Conservation (phyloP, 352 stramenopile species). For the Globisporangium okanoganense region DNA sequence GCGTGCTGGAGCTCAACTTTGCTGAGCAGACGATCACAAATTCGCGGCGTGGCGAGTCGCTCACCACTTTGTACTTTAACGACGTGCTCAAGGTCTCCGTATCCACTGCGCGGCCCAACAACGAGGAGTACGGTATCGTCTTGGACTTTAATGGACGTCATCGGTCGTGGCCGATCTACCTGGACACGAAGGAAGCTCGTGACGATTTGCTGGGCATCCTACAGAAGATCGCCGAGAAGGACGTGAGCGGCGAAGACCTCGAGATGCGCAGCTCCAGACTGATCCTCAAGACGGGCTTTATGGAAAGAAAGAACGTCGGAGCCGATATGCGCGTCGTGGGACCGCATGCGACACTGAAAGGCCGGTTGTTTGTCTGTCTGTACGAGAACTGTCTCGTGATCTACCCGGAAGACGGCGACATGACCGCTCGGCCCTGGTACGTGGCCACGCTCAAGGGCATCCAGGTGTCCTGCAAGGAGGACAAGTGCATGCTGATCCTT, state of each 20-base stretch:
- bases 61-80: conserved; percentile 74
- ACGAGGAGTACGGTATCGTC: conserved; percentile 63
- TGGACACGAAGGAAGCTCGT: conserved; percentile 66
- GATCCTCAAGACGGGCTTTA: conserved; percentile 65
- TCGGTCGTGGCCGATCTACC: conserved; percentile 73
- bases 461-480: conserved; percentile 57
- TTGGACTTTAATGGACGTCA: conserved; percentile 64
- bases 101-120: conserved; percentile 32
- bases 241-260: conserved; percentile 59
- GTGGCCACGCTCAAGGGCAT: conserved; percentile 64
- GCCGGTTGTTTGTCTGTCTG: conserved; percentile 70
- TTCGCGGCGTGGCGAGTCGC: conserved; percentile 68
- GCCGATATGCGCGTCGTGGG: conserved; percentile 31
- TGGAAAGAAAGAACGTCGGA: conserved; percentile 61
- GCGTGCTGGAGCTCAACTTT: conserved; percentile 85
- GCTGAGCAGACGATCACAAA: conserved; percentile 81
- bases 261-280: conserved; percentile 65
- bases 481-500: conserved; percentile 60
- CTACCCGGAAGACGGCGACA: conserved; percentile 70
- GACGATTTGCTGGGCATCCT: conserved; percentile 74
- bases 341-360: conserved; percentile 69
- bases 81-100: conserved; percentile 49
- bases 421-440: conserved; percentile 66
- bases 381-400: conserved; percentile 79
- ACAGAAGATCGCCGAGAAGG: conserved; percentile 64